phyloP scores from a whole-genome alignment of 2,329 filamentous ascomycete species.

The Magnaporthiopsis poae region DNA sequence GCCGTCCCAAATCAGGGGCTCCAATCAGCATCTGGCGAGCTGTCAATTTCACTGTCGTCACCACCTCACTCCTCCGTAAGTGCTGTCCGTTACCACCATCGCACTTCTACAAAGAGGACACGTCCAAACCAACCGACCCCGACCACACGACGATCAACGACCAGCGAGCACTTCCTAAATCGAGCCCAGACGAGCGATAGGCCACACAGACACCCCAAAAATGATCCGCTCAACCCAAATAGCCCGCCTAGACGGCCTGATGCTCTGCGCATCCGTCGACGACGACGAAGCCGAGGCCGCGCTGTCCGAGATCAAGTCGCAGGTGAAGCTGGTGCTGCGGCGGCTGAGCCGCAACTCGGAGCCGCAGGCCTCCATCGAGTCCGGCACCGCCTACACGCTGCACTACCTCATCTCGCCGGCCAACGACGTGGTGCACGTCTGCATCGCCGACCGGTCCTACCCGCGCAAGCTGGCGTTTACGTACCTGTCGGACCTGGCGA shows the following conservation, averaged over 20 bases:
- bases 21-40: neutral
- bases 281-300: slow-evolving; percentile 75
- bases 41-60: neutral
- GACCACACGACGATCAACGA: neutral
- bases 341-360: slow-evolving; percentile 82
- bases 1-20: neutral
- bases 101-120: too few species aligned
- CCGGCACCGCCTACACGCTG: slow-evolving; percentile 61
- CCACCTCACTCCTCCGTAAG: neutral
- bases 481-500: slow-evolving; percentile 84
- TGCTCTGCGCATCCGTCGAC: slow-evolving; percentile 89
- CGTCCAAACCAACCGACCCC: too few species aligned
- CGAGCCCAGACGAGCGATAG: neutral
- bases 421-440: slow-evolving; percentile 72
- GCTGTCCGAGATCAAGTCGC: slow-evolving; percentile 77
- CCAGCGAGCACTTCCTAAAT: neutral
- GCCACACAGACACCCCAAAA: slow-evolving; percentile 9
- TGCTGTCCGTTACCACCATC: too few species aligned
- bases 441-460: slow-evolving; percentile 87
- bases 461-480: slow-evolving; percentile 97
- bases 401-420: slow-evolving; percentile 71
- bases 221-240: slow-evolving; percentile 95
- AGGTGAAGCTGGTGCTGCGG: slow-evolving; percentile 83
- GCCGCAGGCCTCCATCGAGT: slow-evolving; percentile 84
- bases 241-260: slow-evolving; percentile 84